Evolutionary conservation across 129 eudicot species (phyloP).

Genomic region (Smallanthus sonchifolius): DNA sequence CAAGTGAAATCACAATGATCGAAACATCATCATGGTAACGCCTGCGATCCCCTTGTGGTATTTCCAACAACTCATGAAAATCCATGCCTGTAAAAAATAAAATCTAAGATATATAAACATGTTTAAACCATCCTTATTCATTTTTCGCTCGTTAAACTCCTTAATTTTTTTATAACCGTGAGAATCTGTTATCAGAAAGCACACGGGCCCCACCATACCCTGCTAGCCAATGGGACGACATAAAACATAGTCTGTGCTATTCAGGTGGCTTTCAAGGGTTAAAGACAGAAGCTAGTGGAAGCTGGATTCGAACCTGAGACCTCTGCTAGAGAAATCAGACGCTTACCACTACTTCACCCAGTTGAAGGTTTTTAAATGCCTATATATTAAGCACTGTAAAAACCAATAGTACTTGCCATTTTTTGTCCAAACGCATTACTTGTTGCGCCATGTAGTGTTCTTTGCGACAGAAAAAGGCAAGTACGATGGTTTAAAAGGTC

Average conservation of each 20-base stretch:
- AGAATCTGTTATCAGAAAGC: not conserved
- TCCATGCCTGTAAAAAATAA: constrained; percentile 54
- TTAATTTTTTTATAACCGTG: not conserved
- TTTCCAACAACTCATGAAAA: constrained; percentile 84
- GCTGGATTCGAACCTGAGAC: no score
- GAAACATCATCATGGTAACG: constrained; percentile 94
- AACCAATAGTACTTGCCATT: not conserved
- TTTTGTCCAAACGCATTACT: not conserved
- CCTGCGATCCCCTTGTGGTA: constrained; percentile 95
- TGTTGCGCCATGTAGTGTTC: not conserved
- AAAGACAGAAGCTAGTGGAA: no score
- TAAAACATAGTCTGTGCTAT: no score
- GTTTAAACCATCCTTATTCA: not conserved
- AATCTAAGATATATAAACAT: not conserved
- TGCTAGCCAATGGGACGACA: no score
- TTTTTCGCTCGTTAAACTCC: not conserved
- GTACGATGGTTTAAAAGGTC: not conserved
- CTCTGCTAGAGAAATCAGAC: no score
- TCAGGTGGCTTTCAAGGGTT: no score
- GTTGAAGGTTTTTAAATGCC: not conserved
- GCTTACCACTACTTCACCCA: no score
- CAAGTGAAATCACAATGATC: constrained; percentile 77
- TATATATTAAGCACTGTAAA: not conserved
- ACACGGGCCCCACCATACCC: no score
- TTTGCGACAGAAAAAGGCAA: not conserved